These are phyloP conservation scores for Cryptococcus neoformans DNA, from an alignment of 1,284 basidiomycete species.

Conservation along the genomic window DNA sequence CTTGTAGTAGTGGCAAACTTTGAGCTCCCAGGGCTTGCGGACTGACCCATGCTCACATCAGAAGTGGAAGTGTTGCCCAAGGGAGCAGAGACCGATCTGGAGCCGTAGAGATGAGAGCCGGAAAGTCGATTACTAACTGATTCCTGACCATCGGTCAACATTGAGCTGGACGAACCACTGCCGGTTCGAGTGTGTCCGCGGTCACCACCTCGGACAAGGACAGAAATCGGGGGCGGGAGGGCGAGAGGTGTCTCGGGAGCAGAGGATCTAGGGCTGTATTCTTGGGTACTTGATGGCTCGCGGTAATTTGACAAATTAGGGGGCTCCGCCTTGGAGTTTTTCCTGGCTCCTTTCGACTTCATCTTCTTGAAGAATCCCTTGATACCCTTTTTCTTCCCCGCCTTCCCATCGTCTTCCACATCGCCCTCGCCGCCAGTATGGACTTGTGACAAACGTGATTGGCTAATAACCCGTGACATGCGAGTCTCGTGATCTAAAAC, in stretches of 20 bases:
- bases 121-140: slow-evolving; percentile 3
- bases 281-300: not conserved
- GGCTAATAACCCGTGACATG: slow-evolving; percentile 21
- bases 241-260: slow-evolving; percentile 59
- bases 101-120: slow-evolving; percentile 13
- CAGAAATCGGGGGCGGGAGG: slow-evolving; percentile 79
- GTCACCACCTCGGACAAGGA: slow-evolving; percentile 60
- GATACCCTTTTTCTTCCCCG: slow-evolving; percentile 69
- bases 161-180: slow-evolving; percentile 33
- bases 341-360: slow-evolving; percentile 20
- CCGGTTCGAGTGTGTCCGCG: slow-evolving; percentile 29
- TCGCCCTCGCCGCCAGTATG: slow-evolving; percentile 17
- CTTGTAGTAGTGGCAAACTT: slow-evolving; percentile 22
- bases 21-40: slow-evolving; percentile 40
- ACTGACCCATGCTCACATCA: slow-evolving; percentile 34
- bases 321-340: slow-evolving; percentile 22
- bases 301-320: slow-evolving; percentile 26
- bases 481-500: slow-evolving; percentile 48
- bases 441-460: slow-evolving; percentile 35
- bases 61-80: slow-evolving; percentile 26
- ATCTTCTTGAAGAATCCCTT: slow-evolving; percentile 80
- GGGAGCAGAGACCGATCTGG: slow-evolving; percentile 44
- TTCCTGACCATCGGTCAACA: slow-evolving; percentile 25
- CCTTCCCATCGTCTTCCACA: slow-evolving; percentile 13
- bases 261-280: slow-evolving; percentile 24